These are phyloP conservation scores for Boletus austroedulis DNA, from an alignment of 1,284 basidiomycete genomes.

Conservation along the genomic window DNA sequence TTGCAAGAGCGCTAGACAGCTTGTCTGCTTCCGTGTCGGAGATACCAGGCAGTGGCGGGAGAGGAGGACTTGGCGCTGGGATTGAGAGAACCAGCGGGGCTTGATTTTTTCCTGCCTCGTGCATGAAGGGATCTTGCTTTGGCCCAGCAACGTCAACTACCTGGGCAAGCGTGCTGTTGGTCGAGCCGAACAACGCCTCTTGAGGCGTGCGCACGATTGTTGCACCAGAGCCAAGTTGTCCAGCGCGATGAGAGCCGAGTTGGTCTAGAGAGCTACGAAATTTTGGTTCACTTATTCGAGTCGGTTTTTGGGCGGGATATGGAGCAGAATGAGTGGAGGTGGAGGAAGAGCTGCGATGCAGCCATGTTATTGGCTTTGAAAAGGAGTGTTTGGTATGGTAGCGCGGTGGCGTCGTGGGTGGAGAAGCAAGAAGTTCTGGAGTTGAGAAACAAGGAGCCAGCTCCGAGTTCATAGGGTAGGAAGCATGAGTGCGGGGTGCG, in stretches of 20 bases:
- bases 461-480: constrained; percentile 44
- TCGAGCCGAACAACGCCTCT: constrained; percentile 52
- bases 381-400: constrained; percentile 27
- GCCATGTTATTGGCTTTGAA: constrained; percentile 35
- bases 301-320: constrained; percentile 41
- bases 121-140: constrained; percentile 13
- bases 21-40: constrained; percentile 16
- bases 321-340: constrained; percentile 25
- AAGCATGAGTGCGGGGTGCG: constrained; percentile 34
- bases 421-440: constrained; percentile 29
- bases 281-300: constrained; percentile 62
- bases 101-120: constrained; percentile 29
- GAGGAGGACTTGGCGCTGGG: constrained; percentile 48
- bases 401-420: constrained; percentile 29
- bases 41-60: constrained; percentile 49
- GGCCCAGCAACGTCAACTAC: constrained; percentile 22
- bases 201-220: constrained; percentile 70
- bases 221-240: constrained; percentile 62
- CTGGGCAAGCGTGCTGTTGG: background rate
- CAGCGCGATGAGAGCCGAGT: constrained; percentile 41
- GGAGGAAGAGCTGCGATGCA: constrained; percentile 29
- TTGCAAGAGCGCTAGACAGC: constrained; percentile 23
- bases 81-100: constrained; percentile 25
- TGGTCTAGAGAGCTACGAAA: constrained; percentile 49
- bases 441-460: constrained; percentile 46